phyloP scores from a whole-genome alignment of 2,329 filamentous ascomycete species.

The Cercospora sojina region DNA sequence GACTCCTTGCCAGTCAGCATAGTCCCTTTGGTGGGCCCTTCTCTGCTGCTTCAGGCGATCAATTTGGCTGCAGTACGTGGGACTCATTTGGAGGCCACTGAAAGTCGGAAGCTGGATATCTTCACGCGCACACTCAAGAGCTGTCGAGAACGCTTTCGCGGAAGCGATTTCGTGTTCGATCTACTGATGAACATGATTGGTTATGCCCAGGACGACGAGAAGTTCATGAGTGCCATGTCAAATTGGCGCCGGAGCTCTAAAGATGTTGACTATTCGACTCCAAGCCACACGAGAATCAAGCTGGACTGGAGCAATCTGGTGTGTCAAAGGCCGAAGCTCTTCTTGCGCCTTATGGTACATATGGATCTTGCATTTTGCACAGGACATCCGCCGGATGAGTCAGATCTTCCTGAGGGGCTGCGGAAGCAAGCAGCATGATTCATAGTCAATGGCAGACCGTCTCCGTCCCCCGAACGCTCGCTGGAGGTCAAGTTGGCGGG shows the following conservation, averaged over 20 bases:
- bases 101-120: slow-evolving; percentile 22
- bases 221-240: slow-evolving; percentile 25
- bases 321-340: slow-evolving; percentile 22
- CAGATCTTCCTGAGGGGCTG: slow-evolving; percentile 23
- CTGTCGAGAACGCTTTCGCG: slow-evolving; percentile 23
- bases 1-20: slow-evolving; percentile 23
- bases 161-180: slow-evolving; percentile 23
- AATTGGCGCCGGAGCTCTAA: slow-evolving; percentile 16
- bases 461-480: background rate
- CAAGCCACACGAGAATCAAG: slow-evolving; percentile 15
- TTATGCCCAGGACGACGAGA: slow-evolving; percentile 25
- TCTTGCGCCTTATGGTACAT: slow-evolving; percentile 22
- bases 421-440: slow-evolving; percentile 10
- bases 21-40: slow-evolving; percentile 17
- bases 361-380: slow-evolving; percentile 25
- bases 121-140: slow-evolving; percentile 23
- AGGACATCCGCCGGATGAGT: slow-evolving; percentile 21
- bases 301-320: slow-evolving; percentile 26
- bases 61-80: slow-evolving; percentile 25
- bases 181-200: slow-evolving; percentile 23
- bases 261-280: slow-evolving; percentile 3
- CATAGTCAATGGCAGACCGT: background rate
- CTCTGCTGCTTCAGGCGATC: slow-evolving; percentile 24
- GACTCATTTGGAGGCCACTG: slow-evolving; percentile 20
- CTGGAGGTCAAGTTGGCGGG: background rate